phyloP scores from a whole-genome alignment of 164 flowering plant genomes.

The Warburgia ugandensis region DNA sequence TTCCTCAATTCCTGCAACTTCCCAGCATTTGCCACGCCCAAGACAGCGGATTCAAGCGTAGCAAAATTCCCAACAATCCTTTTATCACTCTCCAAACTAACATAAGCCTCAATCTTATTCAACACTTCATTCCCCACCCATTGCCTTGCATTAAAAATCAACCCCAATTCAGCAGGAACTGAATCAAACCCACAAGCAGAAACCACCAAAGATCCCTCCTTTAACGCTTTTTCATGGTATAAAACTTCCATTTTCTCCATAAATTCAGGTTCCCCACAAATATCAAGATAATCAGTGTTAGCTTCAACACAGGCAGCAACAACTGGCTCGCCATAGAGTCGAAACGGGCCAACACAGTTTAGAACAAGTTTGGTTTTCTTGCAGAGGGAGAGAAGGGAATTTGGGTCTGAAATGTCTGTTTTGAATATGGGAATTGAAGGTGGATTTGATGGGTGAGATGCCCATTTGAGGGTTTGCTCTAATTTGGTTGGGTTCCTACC shows the following conservation, averaged over 20 bases:
- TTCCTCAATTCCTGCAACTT: slow-evolving; percentile 43
- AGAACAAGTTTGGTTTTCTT: slow-evolving; percentile 44
- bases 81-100: slow-evolving; percentile 65
- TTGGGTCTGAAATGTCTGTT: slow-evolving; percentile 48
- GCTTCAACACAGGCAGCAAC: slow-evolving; percentile 59
- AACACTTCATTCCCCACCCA: slow-evolving; percentile 45
- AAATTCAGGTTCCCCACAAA: slow-evolving; percentile 84
- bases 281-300: slow-evolving; percentile 69
- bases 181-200: slow-evolving; percentile 89
- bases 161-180: slow-evolving; percentile 71
- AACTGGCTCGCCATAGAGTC: slow-evolving; percentile 68
- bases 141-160: slow-evolving; percentile 57
- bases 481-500: slow-evolving; percentile 47
- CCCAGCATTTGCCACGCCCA: slow-evolving; percentile 58
- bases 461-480: slow-evolving; percentile 54
- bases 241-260: slow-evolving; percentile 70
- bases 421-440: slow-evolving; percentile 54
- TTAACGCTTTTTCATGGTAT: slow-evolving; percentile 47
- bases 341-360: slow-evolving; percentile 81
- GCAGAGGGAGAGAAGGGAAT: slow-evolving; percentile 46
- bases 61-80: slow-evolving; percentile 63
- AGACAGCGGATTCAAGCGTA: slow-evolving; percentile 68
- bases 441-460: slow-evolving; percentile 38
- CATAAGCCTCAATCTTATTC: slow-evolving; percentile 57
- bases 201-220: slow-evolving; percentile 50